Evolutionary conservation across 148 eudicot species (phyloP).

Genomic region (Dysphania ambrosioides): DNA sequence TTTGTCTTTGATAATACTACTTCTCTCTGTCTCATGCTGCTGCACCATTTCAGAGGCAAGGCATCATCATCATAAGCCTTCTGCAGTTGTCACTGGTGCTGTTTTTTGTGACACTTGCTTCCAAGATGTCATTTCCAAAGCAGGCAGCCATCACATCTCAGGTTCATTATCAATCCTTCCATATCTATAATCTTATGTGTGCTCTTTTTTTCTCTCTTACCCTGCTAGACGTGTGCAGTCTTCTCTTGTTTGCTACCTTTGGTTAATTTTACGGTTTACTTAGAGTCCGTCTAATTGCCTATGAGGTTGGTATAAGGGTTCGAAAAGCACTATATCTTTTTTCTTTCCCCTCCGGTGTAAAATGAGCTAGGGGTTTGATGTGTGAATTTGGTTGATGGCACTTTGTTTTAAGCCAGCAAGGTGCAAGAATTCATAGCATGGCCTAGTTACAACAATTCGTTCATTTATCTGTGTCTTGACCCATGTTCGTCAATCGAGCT

Average conservation of each 20-base stretch:
- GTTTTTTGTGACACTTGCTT: conserved; percentile 89
- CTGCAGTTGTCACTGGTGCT: conserved; percentile 68
- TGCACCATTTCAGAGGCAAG: conserved; percentile 60
- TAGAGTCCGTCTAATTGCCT: background rate
- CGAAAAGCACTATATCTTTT: background rate
- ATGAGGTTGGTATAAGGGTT: background rate
- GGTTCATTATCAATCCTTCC: conserved; percentile 36
- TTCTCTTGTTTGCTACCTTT: too few relatives aligned
- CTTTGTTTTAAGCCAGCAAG: too few relatives aligned
- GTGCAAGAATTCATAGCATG: background rate
- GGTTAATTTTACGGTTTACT: background rate
- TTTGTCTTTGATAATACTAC: conserved; percentile 25
- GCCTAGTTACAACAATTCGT: background rate
- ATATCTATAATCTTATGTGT: too few relatives aligned
- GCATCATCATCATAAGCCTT: conserved; percentile 35
- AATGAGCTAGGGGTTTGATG: too few relatives aligned
- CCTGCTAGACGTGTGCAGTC: too few relatives aligned
- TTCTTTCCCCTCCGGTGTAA: background rate
- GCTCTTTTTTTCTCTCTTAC: background rate
- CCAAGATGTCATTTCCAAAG: conserved; percentile 40
- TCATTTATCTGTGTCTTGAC: background rate
- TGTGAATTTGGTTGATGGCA: too few relatives aligned
- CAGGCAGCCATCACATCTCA: conserved; percentile 64
- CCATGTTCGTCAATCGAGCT: background rate
- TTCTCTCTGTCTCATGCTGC: conserved; percentile 36